phyloP scores from a whole-genome alignment of 2,329 filamentous ascomycete species.

The Penicillium digitatum region DNA sequence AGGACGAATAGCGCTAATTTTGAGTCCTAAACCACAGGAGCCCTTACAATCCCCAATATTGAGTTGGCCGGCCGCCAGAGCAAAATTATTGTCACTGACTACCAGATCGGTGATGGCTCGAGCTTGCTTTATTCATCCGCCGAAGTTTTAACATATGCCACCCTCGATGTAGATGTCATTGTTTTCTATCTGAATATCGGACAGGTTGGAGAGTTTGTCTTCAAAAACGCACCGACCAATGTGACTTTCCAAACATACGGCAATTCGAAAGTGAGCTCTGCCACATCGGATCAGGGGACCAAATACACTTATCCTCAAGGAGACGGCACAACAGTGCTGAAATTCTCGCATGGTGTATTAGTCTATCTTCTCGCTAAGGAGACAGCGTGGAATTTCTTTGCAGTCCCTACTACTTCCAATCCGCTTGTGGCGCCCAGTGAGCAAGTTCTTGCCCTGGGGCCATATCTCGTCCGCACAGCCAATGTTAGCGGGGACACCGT shows the following conservation, averaged over 20 bases:
- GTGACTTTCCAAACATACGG: slow-evolving; percentile 45
- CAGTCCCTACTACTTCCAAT: slow-evolving; percentile 46
- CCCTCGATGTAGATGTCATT: slow-evolving; percentile 42
- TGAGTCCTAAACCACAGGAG: slow-evolving; percentile 7
- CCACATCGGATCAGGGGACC: slow-evolving; percentile 26
- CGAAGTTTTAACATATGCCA: slow-evolving; percentile 49
- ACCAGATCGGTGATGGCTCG: slow-evolving; percentile 44
- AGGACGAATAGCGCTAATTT: slow-evolving; percentile 13
- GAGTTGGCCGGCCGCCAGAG: slow-evolving; percentile 51
- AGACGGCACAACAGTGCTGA: slow-evolving; percentile 45
- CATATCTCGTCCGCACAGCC: slow-evolving; percentile 45
- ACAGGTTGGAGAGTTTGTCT: slow-evolving; percentile 50
- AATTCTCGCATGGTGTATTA: slow-evolving; percentile 49
- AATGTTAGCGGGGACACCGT: slow-evolving; percentile 34
- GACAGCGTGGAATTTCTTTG: slow-evolving; percentile 56
- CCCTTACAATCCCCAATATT: slow-evolving; percentile 41
- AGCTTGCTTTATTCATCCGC: slow-evolving; percentile 51
- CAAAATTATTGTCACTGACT: slow-evolving; percentile 55
- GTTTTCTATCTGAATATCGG: slow-evolving; percentile 50
- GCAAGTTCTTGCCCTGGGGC: slow-evolving; percentile 47
- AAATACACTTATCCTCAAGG: slow-evolving; percentile 49
- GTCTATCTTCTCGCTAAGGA: slow-evolving; percentile 53
- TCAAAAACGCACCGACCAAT: slow-evolving; percentile 37
- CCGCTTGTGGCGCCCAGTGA: slow-evolving; percentile 46
- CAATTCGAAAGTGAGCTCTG: slow-evolving; percentile 33